A percentile compares a stretch with the other conserved stretches of the same genome.
Conservation (phyloP, 345 rosid species). For the Kandelia obovata region DNA sequence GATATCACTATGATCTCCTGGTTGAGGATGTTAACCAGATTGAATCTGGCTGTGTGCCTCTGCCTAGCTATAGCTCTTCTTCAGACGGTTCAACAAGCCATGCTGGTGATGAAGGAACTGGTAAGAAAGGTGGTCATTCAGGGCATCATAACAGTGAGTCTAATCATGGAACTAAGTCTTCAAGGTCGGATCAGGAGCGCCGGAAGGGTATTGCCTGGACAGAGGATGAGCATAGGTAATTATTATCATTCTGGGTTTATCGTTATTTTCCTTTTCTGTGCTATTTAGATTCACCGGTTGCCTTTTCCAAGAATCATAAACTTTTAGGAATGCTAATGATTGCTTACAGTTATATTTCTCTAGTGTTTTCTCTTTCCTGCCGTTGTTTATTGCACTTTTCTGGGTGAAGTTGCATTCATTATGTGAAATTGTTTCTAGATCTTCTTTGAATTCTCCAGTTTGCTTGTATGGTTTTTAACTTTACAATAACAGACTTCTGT, state of each 20-base stretch:
- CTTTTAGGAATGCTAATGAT: background rate
- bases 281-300: slow-evolving; percentile 2
- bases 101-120: slow-evolving; percentile 67
- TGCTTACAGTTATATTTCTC: background rate
- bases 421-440: background rate
- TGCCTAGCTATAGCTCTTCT: slow-evolving; percentile 65
- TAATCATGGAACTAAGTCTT: slow-evolving; percentile 67
- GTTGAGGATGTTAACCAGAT: slow-evolving; percentile 72
- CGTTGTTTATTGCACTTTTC: background rate
- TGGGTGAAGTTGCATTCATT: background rate
- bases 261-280: background rate
- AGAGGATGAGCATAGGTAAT: slow-evolving; percentile 69
- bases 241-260: background rate
- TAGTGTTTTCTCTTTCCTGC: background rate
- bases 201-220: slow-evolving; percentile 99
- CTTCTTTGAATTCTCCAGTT: background rate
- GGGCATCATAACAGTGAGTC: slow-evolving; percentile 53
- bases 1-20: slow-evolving; percentile 70
- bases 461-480: background rate
- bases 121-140: slow-evolving; percentile 56
- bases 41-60: slow-evolving; percentile 85
- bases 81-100: slow-evolving; percentile 55
- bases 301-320: background rate
- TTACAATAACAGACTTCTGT: background rate
- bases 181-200: slow-evolving; percentile 92